These are phyloP conservation scores for Arthrobotrys musiformis DNA, from an alignment of 2,329 filamentous ascomycete species.

Conservation along the genomic window DNA sequence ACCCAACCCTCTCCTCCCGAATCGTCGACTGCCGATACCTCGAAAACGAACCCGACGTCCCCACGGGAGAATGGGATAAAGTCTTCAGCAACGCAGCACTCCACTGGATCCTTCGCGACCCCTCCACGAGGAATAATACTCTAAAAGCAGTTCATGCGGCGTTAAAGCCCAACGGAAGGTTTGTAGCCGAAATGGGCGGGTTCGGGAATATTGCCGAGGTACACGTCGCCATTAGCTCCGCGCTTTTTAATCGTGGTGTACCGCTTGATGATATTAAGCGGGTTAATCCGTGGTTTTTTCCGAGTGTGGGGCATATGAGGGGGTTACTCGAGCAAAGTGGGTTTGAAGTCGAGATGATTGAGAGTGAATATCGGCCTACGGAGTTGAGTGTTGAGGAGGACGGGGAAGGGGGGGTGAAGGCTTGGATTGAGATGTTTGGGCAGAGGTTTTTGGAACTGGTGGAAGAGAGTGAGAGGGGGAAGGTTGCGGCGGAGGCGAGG, in stretches of 20 bases:
- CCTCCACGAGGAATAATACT: neutral
- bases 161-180: conserved; percentile 53
- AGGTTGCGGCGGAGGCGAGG: conserved; percentile 51
- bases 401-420: conserved; percentile 56
- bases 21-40: conserved; percentile 55
- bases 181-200: conserved; percentile 57
- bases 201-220: conserved; percentile 58
- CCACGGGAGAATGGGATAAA: conserved; percentile 61
- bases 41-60: conserved; percentile 3
- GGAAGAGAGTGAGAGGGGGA: conserved; percentile 28
- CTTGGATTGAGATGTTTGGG: conserved; percentile 59
- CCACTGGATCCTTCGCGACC: conserved; percentile 63
- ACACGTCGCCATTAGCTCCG: conserved; percentile 55
- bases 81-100: conserved; percentile 64
- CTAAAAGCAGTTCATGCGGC: conserved; percentile 20
- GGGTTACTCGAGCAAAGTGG: conserved; percentile 49
- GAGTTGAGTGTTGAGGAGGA: conserved; percentile 50
- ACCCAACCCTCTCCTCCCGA: conserved; percentile 61
- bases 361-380: conserved; percentile 57
- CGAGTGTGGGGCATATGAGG: conserved; percentile 47
- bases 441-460: conserved; percentile 57
- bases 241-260: conserved; percentile 53
- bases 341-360: conserved; percentile 56
- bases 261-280: neutral
- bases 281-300: conserved; percentile 58